These are phyloP conservation scores for Picea glauca DNA, from an alignment of 75 land plant genomes.

Conservation along the genomic window DNA sequence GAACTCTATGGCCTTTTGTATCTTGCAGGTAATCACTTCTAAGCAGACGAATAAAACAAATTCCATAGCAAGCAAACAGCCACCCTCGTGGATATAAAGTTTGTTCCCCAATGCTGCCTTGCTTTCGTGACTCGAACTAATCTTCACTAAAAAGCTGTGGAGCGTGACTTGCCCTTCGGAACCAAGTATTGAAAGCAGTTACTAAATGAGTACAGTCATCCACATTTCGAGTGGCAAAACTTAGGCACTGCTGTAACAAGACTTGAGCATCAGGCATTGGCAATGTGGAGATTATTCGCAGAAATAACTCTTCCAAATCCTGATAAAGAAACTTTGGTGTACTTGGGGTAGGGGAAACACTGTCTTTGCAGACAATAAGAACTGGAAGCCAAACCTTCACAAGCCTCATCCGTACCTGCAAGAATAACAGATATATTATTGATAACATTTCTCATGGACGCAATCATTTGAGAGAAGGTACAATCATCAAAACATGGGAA, in stretches of 20 bases:
- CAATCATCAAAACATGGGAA: not conserved
- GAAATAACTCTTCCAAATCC: slow-evolving; percentile 81
- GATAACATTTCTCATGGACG: not conserved
- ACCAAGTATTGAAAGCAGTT: slow-evolving; percentile 78
- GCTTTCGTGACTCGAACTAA: not conserved
- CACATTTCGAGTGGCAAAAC: slow-evolving; percentile 72
- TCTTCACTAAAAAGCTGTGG: slow-evolving; percentile 7
- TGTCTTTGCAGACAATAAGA: slow-evolving; percentile 63
- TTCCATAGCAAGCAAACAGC: no score
- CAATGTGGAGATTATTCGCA: slow-evolving; percentile 78
- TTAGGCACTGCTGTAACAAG: slow-evolving; percentile 74
- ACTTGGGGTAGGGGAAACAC: slow-evolving; percentile 26
- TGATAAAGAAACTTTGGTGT: slow-evolving; percentile 47
- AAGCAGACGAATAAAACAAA: no score
- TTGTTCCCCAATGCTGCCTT: no score
- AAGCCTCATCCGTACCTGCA: slow-evolving; percentile 79
- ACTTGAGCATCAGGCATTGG: slow-evolving; percentile 78
- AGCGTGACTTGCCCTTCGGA: slow-evolving; percentile 47
- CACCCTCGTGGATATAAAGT: no score
- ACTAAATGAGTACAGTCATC: slow-evolving; percentile 78
- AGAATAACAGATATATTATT: not conserved
- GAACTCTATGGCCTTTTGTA: no score
- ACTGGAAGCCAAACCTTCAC: slow-evolving; percentile 92
- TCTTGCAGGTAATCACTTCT: no score
- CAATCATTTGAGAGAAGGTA: not conserved